Base-by-base conservation (phyloP, 768 basidiomycete species). In the Amanita subjunquillea region DNA sequence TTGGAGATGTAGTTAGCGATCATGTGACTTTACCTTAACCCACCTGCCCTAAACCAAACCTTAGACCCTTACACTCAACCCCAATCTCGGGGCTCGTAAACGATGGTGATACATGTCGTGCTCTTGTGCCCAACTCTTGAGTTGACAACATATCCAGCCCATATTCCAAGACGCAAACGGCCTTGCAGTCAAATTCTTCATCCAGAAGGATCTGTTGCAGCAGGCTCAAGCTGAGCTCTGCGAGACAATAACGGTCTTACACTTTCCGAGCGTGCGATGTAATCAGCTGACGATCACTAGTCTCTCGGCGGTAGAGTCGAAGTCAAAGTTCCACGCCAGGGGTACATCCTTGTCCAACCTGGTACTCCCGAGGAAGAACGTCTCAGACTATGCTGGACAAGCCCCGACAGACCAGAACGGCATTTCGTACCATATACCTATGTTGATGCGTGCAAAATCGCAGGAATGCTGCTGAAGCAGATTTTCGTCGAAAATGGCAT, bases 401-500 rank as follows among this genome's bases (percentile, higher is more conserved):
- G 73, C 53, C 48, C 67, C 2, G 86, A 89, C 57, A 71, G 87
- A 53, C 87, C 88, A 6, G 83, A 87, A 27, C 71, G 88, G 52
- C 76, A 79, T 62, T 86, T 91, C 56, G 87, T 90, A 41, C 87
- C 87, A 6, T 84, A 83, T 63, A 86, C 85, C 47, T 91, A 80
- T 61, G 79, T 91, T 13, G 86, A 89, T 36, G 85, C 87, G n/a
- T 90, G 88, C 69, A 87, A 85, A 65, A 77, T 84, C n/a, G 78
- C 80, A 0, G 82, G 83, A 10, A 80, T 79, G 74, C 65, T 87
- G 12, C 60, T 90, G 50, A 85, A 78, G 65, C 87, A 89, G 60
- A 85, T 90, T 32, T 90, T 91, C 55, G 66, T 81, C 13, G 80
- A 86, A 54, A 71, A 82, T 32, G 83, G 80, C 4, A 62, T 57